Base-by-base conservation (phyloP, 495 filamentous ascomycete species). In the Clohesyomyces aquaticus region DNA sequence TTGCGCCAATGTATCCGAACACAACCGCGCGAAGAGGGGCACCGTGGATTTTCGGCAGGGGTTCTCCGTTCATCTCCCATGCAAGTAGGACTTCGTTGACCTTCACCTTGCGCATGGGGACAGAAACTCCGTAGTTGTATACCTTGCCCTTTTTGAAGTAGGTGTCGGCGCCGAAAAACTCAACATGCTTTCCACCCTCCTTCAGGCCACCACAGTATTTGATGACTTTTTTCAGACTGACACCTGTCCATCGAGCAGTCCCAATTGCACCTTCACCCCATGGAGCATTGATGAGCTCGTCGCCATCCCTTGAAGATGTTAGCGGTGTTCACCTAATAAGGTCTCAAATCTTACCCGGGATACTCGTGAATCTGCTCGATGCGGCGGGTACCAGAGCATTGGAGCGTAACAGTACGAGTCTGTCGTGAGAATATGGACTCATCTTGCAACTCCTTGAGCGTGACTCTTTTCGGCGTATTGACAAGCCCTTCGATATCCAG, bases 11-110 rank as follows among this genome's bases (percentile, higher is more conserved):
- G 58, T 87, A 87, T 0, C 87, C 87, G 47, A 84, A 72, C 0
- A 87, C 84, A 0, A 90, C 79, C 0, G 79, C 80, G 3, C 87
- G 78, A 2, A 90, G 70, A 2, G 87, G 87, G 22, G 75, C 85
- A 1, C 87, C 87, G 61, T 88, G 86, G 63, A 86, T 85, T 59
- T 79, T 81, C 1, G 87, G 87, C 1, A 90, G 77, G 0, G 83
- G 82, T 59, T 85, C 74, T 27, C 82, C 86, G 52, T 90, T 89
- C 86, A 88, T 88, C 64, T 87, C 86, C 82, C 82, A 89, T 0
- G 83, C 85, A 2, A 89, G 79, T 56, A 90, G 77, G 23, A 88
- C 87, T 62, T 90, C 86, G 67, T 87, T 78, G 11, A 75, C 72
- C 65, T 83, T 84, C 29, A 88, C 85, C 72, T 88, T 88, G 14